phyloP scores from a whole-genome alignment of 352 stramenopile species.

The Elongisporangium anandrum region DNA sequence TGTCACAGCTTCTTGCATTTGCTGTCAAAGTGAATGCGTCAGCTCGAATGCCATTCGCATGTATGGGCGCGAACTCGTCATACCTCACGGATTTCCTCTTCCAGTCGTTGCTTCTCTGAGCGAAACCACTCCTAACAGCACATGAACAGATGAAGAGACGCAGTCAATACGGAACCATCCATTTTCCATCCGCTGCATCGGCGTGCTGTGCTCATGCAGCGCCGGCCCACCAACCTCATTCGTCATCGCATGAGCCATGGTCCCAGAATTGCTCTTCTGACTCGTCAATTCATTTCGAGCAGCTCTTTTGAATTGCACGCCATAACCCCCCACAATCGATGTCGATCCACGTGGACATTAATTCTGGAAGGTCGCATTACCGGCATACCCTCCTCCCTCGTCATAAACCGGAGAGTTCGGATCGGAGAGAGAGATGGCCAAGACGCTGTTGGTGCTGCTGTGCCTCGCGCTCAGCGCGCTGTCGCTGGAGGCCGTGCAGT shows the following conservation, averaged over 20 bases:
- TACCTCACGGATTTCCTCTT: constrained; percentile 74
- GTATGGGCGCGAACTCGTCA: background rate
- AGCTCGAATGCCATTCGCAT: background rate
- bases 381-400: background rate
- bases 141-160: no score
- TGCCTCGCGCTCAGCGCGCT: constrained; percentile 18
- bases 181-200: no score
- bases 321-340: background rate
- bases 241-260: background rate
- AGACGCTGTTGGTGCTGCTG: constrained; percentile 25
- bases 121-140: constrained; percentile 51
- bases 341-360: background rate
- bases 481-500: constrained; percentile 55
- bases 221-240: background rate
- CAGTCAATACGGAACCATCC: no score
- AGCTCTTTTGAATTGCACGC: background rate
- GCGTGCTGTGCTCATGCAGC: no score
- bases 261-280: background rate
- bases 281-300: background rate
- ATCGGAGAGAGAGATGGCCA: constrained; percentile 10
- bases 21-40: constrained; percentile 18
- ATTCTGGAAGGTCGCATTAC: background rate
- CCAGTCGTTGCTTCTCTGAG: constrained; percentile 59
- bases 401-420: background rate
- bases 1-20: constrained; percentile 76